phyloP scores from a whole-genome alignment of 179 eudicot species.

The Pouteria campechiana region DNA sequence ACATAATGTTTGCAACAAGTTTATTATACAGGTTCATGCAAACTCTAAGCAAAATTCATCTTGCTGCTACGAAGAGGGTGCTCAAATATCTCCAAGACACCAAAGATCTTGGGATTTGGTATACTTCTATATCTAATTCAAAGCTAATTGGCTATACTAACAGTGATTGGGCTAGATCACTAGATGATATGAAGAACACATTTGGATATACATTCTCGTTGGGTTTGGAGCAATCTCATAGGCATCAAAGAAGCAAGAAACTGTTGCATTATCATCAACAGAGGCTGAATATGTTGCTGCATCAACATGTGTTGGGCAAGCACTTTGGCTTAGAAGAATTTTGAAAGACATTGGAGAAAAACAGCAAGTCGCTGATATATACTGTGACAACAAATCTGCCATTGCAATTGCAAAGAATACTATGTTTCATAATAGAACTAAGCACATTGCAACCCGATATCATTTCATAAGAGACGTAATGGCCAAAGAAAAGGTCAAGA shows the following conservation, averaged over 20 bases:
- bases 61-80: neutral
- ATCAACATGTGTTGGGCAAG: constrained; percentile 2
- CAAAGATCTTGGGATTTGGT: neutral
- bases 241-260: no score
- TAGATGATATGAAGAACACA: constrained; percentile 11
- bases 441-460: constrained; percentile 8
- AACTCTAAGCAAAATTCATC: constrained; percentile 1
- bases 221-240: neutral
- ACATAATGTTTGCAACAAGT: neutral
- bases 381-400: constrained; percentile 3
- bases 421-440: constrained; percentile 5
- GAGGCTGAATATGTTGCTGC: constrained; percentile 8
- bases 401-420: constrained; percentile 4
- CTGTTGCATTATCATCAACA: neutral
- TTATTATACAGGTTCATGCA: constrained; percentile 5
- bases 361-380: constrained; percentile 1
- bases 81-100: constrained; percentile 2
- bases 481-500: neutral
- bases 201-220: neutral
- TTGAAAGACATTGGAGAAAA: neutral
- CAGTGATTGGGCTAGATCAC: constrained; percentile 11
- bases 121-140: neutral
- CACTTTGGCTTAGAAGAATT: constrained; percentile 7
- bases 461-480: constrained; percentile 4
- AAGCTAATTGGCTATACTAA: constrained; percentile 1